Base-by-base conservation (phyloP, 805 yeast genomes). In the Saccharomycopsis olivae region DNA sequence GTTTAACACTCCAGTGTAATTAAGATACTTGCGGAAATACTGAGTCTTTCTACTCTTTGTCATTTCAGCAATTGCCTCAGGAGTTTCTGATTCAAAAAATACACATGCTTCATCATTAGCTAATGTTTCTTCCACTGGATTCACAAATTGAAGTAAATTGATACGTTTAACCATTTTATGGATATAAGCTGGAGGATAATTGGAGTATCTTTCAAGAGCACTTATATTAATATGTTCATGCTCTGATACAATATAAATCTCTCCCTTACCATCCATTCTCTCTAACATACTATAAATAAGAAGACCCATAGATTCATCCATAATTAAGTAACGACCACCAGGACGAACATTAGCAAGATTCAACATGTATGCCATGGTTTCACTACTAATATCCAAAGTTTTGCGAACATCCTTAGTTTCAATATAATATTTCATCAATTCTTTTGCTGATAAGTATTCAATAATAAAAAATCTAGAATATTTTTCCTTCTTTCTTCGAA, bases 261-360 rank as follows among this genome's bases (percentile, higher is more conserved):
- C 62, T 11, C 95, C 95, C 2, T 53, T 36, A 3, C 74, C 73
- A 45, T 75, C 76, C 89, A 94, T 84, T 54, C 96, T 68, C 56
- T 92, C 99, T 59, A 92, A 55, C 69, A 92, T 66, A 3, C 94
- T 85, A 45, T 83, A 83, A 4, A 83, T 72, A 1, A 92, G 55
- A n/a, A 89, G 68, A 5, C 97, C 96, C 24, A 95, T 88, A n/a
- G 95, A 81, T 54, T 92, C 98, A 54, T 92, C 99, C 40, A 86
- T 68, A 3, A 89, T 78, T 17, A 92, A 62, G 53, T 92, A 92
- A 43, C 71, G 75, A 1, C 98, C 97, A 9, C 95, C 95, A 1
- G 95, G 87, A 53, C 78, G 75, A 25, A 92, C 72, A 54, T 89
- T 86, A 1, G 80, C 95, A 50, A 80, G 67, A 45, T 78, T 78